Percentiles rank a stretch among this genome's conserved stretches.
phyloP scores from a whole-genome alignment of 164 flowering plant species.

The Dillenia turbinata region DNA sequence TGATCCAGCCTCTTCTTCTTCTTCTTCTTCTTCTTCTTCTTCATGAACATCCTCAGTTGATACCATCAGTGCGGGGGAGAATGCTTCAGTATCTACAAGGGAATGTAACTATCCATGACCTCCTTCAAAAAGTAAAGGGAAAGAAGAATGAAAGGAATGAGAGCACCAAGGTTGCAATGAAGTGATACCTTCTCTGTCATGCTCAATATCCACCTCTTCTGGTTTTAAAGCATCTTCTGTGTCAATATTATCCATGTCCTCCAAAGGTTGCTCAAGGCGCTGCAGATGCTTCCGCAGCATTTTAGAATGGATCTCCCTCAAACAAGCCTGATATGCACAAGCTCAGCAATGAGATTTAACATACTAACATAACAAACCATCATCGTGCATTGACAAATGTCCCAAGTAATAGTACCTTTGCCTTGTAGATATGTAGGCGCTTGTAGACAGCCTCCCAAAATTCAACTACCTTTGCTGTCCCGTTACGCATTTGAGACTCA shows the following conservation, averaged over 20 bases:
- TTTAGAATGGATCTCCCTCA: constrained; percentile 85
- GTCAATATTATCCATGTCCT: constrained; percentile 35
- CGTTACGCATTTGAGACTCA: constrained; percentile 78
- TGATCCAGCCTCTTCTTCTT: constrained; percentile 74
- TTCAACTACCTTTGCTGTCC: constrained; percentile 92
- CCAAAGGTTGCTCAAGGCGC: constrained; percentile 63
- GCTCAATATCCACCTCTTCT: constrained; percentile 40
- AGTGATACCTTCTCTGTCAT: constrained; percentile 42
- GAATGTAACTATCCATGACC: constrained; percentile 10
- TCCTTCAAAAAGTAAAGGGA: constrained; percentile 2
- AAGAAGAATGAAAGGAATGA: neutral
- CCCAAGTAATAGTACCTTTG: constrained; percentile 50
- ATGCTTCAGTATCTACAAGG: constrained; percentile 32
- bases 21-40: constrained; percentile 37
- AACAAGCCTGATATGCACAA: constrained; percentile 61
- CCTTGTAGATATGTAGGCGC: constrained; percentile 88
- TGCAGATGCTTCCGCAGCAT: constrained; percentile 69
- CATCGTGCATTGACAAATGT: no score
- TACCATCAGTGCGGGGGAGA: constrained; percentile 50
- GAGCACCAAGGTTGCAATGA: neutral
- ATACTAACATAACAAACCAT: no score
- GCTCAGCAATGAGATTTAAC: constrained; percentile 5
- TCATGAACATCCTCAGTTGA: constrained; percentile 35
- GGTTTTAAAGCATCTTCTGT: constrained; percentile 22
- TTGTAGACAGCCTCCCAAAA: constrained; percentile 96